Base-by-base conservation (phyloP, 176 grass and related monocot species). In the Typha latifolia region DNA sequence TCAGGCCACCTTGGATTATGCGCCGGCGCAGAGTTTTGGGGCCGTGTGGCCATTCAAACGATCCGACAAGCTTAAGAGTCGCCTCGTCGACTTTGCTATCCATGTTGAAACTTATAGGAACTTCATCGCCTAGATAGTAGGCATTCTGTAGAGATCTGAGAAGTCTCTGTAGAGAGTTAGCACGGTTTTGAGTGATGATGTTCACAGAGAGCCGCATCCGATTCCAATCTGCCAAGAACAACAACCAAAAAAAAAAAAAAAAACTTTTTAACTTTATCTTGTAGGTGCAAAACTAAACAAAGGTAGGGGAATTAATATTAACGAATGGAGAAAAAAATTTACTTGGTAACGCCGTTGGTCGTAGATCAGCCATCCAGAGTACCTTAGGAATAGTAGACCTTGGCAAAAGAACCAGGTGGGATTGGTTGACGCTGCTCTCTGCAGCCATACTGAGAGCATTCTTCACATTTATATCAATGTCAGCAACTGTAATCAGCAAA, bases 91-190 rank as follows among this genome's bases (percentile, higher is more conserved):
- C 94, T 43, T 69, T 69, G 81, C 94, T 93, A 82, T 99, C 94
- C 94, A 99, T 93, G 89, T 93, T 99, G 81, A 99, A 90, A 77
- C 82, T 93, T 64, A 99, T 74, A 2, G 83, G 79, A 64, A 99
- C 83, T 83, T 93, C 89, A 27, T 99, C 94, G 12, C 94, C 79
- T 2, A 99, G 52, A 69, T 99, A 99, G 77, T 77, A 90, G 0
- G 94, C 85, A 29, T 74, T 66, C 31, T 85, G 66, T 26, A 99
- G 83, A 18, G 94, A 89, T 5, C 3, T 18, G 8, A 99, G 64
- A 13, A 99, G 79, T 7, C 94, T 55, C 20, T 50, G 23, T 34
- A 99, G 94, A 61, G 94, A 99, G 10, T 49, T 67, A 2, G 63
- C 81, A 0, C 94, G 80, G 79, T 89, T 93, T 71, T 99, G 94